These are phyloP conservation scores for Zymoseptoria tritici DNA, from an alignment of 2,329 filamentous ascomycete genomes.

Conservation along the genomic window DNA sequence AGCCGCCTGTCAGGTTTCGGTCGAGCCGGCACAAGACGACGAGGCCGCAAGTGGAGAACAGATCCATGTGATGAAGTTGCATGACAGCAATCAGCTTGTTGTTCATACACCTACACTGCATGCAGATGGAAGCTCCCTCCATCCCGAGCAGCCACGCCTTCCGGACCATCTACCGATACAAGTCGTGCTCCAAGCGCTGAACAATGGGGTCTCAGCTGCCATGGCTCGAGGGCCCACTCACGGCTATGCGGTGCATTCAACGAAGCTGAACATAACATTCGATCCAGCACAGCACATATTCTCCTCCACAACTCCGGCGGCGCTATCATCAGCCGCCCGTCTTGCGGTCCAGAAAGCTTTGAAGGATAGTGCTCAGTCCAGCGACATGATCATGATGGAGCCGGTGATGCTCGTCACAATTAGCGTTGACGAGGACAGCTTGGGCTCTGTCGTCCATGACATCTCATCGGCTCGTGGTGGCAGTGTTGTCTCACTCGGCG, in stretches of 20 bases:
- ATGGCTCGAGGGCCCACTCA: constrained; percentile 77
- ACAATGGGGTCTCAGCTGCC: constrained; percentile 75
- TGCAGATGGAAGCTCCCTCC: constrained; percentile 33
- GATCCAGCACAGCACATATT: constrained; percentile 59
- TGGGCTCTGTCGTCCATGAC: constrained; percentile 78
- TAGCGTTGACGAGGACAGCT: constrained; percentile 70
- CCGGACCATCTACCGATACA: constrained; percentile 46
- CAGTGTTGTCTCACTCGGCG: constrained; percentile 61
- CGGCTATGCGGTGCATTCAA: constrained; percentile 71
- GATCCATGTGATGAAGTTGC: constrained; percentile 35
- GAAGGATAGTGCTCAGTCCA: constrained; percentile 47
- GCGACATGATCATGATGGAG: constrained; percentile 66
- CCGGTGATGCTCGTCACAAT: constrained; percentile 90
- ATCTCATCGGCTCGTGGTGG: constrained; percentile 67
- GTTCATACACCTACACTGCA: constrained; percentile 48
- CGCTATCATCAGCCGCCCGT: constrained; percentile 58
- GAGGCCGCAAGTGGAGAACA: constrained; percentile 20
- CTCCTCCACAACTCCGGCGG: constrained; percentile 59
- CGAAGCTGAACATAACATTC: constrained; percentile 62
- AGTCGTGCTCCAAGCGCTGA: constrained; percentile 49
- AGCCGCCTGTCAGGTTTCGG: constrained; percentile 62
- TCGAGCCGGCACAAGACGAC: constrained; percentile 38
- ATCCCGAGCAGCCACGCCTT: constrained; percentile 42
- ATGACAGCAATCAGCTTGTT: constrained; percentile 65
- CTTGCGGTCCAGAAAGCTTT: constrained; percentile 64